Evolutionary conservation across 805 yeast species (phyloP), one percentile per base, ranked within the genome.

Genomic region (Zygoascus flipseniorum): DNA sequence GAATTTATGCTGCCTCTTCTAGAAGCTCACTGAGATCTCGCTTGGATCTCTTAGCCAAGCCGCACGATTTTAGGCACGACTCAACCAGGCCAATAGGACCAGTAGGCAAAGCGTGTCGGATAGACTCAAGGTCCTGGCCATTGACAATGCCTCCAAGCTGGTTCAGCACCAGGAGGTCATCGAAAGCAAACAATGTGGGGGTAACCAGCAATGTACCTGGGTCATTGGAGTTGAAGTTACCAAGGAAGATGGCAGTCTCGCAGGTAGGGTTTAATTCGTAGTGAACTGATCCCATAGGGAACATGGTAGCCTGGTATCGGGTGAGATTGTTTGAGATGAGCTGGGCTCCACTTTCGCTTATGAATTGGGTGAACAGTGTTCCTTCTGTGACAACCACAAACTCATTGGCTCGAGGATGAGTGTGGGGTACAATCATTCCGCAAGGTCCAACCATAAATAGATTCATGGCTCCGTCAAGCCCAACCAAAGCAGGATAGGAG

Each of bases 261-360:
- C 62, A 59, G 18, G 58, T 56, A 16, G 62, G 62, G 48, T 59
- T 59, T 51, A 42, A 48, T 45, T 52, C 59, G 51, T 48, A 56
- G 43, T 56, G 62, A 16, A 59, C 31, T 2, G 62, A 52, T 6
- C 61, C 61, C 50, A 47, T 43, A 13, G 62, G 62, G 52, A 58
- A 59, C 11, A 58, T 41, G 14, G 58, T 58, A 14, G 55, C 51
- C 45, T 56, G 58, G 19, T 20, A 41, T 23, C 50, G 44, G 13
- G 50, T 37, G 18, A 59, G 48, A 8, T 42, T 31, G 42, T 51
- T 56, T 8, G 61, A 46, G n/a, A 59, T 48, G 10, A 54, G 31
- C 14, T 54, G 57, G 8, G 49, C 20, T n/a, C 60, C 58, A 9
- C 19, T 37, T 11, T 54, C 61, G 20, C 41, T 52, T 19, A 58